phyloP scores from a whole-genome alignment of 2,329 filamentous ascomycete species.

The Chrysoporthe deuterocubensis region DNA sequence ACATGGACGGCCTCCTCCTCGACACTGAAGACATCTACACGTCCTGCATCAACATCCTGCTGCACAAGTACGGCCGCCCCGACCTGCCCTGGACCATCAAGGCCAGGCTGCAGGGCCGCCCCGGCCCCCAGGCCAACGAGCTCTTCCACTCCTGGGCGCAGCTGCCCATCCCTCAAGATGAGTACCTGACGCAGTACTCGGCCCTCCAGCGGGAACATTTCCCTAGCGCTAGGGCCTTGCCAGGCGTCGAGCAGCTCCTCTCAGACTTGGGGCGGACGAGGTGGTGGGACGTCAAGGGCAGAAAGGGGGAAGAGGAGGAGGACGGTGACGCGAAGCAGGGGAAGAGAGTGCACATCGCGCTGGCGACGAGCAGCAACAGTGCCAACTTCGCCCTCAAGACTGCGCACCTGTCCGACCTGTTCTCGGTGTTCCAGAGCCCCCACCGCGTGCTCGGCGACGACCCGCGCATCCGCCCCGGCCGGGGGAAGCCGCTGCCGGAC shows the following conservation, averaged over 20 bases:
- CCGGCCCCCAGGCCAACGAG: slow-evolving; percentile 55
- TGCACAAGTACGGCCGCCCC: slow-evolving; percentile 74
- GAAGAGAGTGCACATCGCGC: slow-evolving; percentile 72
- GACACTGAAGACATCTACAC: slow-evolving; percentile 93
- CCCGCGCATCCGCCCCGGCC: slow-evolving; percentile 70
- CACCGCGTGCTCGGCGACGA: slow-evolving; percentile 87
- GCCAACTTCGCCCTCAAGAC: slow-evolving; percentile 81
- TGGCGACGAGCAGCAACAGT: slow-evolving; percentile 79
- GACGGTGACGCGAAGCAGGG: slow-evolving; percentile 33
- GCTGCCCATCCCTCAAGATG: slow-evolving; percentile 73
- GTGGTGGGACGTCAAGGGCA: slow-evolving; percentile 49
- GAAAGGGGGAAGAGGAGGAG: slow-evolving; percentile 26
- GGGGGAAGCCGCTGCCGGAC: slow-evolving; percentile 94
- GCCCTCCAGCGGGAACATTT: slow-evolving; percentile 75
- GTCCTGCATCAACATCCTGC: slow-evolving; percentile 77
- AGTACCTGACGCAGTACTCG: slow-evolving; percentile 65
- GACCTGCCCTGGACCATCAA: slow-evolving; percentile 92
- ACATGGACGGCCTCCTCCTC: slow-evolving; percentile 97
- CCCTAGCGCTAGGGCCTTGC: slow-evolving; percentile 73
- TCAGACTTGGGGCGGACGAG: slow-evolving; percentile 57
- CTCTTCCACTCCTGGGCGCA: slow-evolving; percentile 79
- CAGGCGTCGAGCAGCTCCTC: slow-evolving; percentile 76
- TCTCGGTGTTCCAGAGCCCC: slow-evolving; percentile 68
- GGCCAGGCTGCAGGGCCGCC: slow-evolving; percentile 74
- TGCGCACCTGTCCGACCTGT: slow-evolving; percentile 59